Evolutionary conservation across 2,329 filamentous ascomycete genomes (phyloP), one percentile per base, ranked within the genome.

Genomic region (Fusarium keratoplasticum): DNA sequence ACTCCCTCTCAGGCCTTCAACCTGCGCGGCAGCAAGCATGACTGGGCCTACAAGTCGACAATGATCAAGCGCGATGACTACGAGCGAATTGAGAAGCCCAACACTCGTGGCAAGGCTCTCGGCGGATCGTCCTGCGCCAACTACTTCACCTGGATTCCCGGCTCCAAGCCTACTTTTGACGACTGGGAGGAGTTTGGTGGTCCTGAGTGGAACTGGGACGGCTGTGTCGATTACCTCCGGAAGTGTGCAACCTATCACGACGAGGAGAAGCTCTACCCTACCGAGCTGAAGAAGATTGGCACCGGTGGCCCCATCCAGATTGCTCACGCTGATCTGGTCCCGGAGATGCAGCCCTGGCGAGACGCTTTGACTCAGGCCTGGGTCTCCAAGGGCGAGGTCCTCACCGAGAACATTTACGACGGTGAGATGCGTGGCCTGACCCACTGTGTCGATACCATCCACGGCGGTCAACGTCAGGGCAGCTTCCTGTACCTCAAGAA

Each of bases 171-270:
- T 2, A 91, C 89, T 1, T 92, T 89, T 73, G 88, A 95, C 78
- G 91, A 92, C 22, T 89, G 92, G 85, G 90, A 90, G 16, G 93
- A 93, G 80, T 89, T 88, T 38, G 93, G 93, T 58, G 94, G 93
- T 6, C 90, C 93, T 75, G 85, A 88, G 59, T 92, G 90, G 90
- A 90, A 82, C 0, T 91, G 72, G 70, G 67, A 89, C 5, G 81
- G 78, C 11, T 81, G 83, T 36, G 81, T 86, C 3, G 81, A 84
- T 5, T 91, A 90, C 72, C 82, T 91, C 10, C 83, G 85, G 69
- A 90, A 90, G 62, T 84, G 84, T 22, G 87, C 84, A 0, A 89
- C 85, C 25, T 91, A 90, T 77, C 86, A 89, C 69, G 89, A 91
- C 61, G 87, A 90, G 68, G 77, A 81, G 5, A 80, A 82, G 13